Evolutionary conservation across 768 basidiomycete species (phyloP).

Genomic region (Ramaria sp.): DNA sequence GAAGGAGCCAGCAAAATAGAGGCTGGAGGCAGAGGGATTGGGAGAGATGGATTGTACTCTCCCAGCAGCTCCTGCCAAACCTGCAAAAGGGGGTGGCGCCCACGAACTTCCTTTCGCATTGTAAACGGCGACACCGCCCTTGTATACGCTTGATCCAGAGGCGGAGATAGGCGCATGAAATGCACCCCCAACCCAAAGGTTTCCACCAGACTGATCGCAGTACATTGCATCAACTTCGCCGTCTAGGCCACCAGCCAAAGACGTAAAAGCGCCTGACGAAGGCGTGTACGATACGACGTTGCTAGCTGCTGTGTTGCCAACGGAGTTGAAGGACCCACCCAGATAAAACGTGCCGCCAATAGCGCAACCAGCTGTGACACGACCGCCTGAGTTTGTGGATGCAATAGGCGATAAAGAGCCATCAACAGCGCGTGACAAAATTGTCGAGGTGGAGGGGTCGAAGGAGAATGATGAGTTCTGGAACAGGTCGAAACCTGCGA

Average conservation of each 20-base stretch:
- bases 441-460: slow-evolving; percentile 61
- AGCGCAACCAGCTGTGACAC: slow-evolving; percentile 62
- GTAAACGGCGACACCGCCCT: slow-evolving; percentile 52
- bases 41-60: slow-evolving; percentile 68
- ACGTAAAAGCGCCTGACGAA: slow-evolving; percentile 43
- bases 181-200: slow-evolving; percentile 70
- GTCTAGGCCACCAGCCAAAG: slow-evolving; percentile 61
- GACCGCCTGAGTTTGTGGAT: slow-evolving; percentile 72
- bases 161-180: slow-evolving; percentile 29
- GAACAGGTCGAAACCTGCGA: slow-evolving; percentile 77
- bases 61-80: slow-evolving; percentile 60
- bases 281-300: slow-evolving; percentile 75
- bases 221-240: slow-evolving; percentile 63
- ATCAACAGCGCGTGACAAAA: slow-evolving; percentile 52
- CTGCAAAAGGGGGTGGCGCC: slow-evolving; percentile 72
- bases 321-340: slow-evolving; percentile 72
- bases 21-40: slow-evolving; percentile 56
- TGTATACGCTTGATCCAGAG: slow-evolving; percentile 33
- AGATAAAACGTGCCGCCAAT: slow-evolving; percentile 64
- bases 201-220: slow-evolving; percentile 57
- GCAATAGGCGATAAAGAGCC: slow-evolving; percentile 64
- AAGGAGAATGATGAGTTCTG: slow-evolving; percentile 42
- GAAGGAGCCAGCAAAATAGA: slow-evolving; percentile 89
- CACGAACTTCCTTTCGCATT: slow-evolving; percentile 53
- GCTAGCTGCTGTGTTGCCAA: slow-evolving; percentile 44